Percentiles rank a stretch among this genome's conserved stretches.
phyloP scores from a whole-genome alignment of 1,284 basidiomycete species.

The Ganoderma lucidum region DNA sequence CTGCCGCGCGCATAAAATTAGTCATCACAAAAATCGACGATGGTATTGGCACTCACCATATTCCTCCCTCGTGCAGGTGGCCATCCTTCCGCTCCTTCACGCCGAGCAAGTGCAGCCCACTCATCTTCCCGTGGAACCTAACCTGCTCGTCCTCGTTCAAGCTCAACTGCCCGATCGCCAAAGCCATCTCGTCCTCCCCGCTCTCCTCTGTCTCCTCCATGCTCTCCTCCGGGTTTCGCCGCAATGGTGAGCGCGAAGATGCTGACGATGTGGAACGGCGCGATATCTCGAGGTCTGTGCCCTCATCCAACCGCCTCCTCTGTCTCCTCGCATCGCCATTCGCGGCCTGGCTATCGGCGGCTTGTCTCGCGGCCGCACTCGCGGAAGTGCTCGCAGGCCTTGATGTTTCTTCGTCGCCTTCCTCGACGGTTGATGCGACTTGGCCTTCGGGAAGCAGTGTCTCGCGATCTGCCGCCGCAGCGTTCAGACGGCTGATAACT shows the following conservation, averaged over 20 bases:
- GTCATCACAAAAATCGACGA: background rate
- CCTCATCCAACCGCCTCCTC: slow-evolving; percentile 37
- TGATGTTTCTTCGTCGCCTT: slow-evolving; percentile 27
- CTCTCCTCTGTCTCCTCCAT: slow-evolving; percentile 54
- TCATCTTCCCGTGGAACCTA: slow-evolving; percentile 81
- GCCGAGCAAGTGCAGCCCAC: slow-evolving; percentile 80
- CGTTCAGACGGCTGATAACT: slow-evolving; percentile 50
- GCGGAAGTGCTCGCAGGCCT: slow-evolving; percentile 24
- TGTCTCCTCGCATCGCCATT: slow-evolving; percentile 34
- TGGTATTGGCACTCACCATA: background rate
- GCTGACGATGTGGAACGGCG: slow-evolving; percentile 37
- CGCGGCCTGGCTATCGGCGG: slow-evolving; percentile 15
- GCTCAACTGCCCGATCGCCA: slow-evolving; percentile 84
- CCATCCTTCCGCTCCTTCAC: slow-evolving; percentile 75
- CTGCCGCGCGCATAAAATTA: slow-evolving; percentile 44
- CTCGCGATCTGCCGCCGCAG: slow-evolving; percentile 36
- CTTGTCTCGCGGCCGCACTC: slow-evolving; percentile 9
- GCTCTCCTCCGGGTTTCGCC: slow-evolving; percentile 34
- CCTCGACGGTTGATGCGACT: slow-evolving; percentile 29
- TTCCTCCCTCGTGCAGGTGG: slow-evolving; percentile 53
- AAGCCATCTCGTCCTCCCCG: slow-evolving; percentile 65
- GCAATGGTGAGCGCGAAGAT: slow-evolving; percentile 38
- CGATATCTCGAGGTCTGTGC: slow-evolving; percentile 25
- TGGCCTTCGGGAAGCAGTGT: slow-evolving; percentile 36
- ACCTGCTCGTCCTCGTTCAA: slow-evolving; percentile 86